These are phyloP conservation scores for Malassezia globosa DNA, from an alignment of 1,284 basidiomycete species.

Conservation along the genomic window DNA sequence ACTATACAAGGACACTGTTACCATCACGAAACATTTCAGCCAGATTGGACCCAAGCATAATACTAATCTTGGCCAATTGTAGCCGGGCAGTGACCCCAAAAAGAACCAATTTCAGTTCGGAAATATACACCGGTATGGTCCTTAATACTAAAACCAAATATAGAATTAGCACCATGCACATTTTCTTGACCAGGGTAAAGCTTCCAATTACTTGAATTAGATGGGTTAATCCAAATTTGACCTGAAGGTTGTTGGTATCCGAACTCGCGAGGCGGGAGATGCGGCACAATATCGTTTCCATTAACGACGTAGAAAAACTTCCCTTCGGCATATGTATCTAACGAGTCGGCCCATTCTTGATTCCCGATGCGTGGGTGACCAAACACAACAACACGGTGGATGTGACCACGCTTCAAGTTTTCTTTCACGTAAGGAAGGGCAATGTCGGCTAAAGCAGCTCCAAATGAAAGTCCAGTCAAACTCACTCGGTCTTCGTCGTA, in stretches of 20 bases:
- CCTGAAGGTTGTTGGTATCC: constrained; percentile 20
- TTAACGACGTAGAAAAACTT: constrained; percentile 14
- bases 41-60: no score
- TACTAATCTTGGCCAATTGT: background rate
- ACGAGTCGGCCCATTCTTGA: constrained; percentile 14
- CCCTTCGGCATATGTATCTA: constrained; percentile 6
- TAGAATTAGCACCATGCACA: constrained; percentile 10
- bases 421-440: constrained; percentile 7
- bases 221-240: constrained; percentile 18
- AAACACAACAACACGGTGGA: constrained; percentile 10
- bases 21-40: no score
- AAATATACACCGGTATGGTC: constrained; percentile 18
- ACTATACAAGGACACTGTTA: no score
- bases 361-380: constrained; percentile 20
- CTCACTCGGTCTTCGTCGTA: constrained; percentile 12
- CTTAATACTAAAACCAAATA: constrained; percentile 2
- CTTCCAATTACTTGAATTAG: constrained; percentile 12
- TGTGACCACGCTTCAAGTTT: constrained; percentile 15
- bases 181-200: constrained; percentile 21
- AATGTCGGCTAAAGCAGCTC: constrained; percentile 7
- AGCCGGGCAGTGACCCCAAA: constrained; percentile 8
- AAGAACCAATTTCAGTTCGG: constrained; percentile 7
- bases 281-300: constrained; percentile 13
- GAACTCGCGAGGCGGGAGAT: constrained; percentile 13
- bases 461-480: constrained; percentile 16